Evolutionary conservation across 108 stramenopile species (phyloP).

Genomic region (Mediolabrus comicus): DNA sequence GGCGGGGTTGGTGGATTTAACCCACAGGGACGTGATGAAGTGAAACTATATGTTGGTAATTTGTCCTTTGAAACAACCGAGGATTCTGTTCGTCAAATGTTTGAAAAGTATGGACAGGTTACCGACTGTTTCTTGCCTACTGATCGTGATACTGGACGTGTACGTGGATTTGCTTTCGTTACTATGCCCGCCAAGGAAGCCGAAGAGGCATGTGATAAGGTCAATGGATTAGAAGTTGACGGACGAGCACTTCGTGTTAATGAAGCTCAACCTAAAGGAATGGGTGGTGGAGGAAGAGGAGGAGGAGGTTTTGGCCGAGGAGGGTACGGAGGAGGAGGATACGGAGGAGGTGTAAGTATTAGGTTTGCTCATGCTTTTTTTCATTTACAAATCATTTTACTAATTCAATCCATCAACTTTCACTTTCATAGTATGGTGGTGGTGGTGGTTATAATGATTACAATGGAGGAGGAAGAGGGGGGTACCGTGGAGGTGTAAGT

Average conservation of each 20-base stretch:
- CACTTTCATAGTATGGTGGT: not conserved
- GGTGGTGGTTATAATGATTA: not conserved
- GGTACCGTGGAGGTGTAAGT: slow-evolving; percentile 10
- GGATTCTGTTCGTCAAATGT: slow-evolving; percentile 41
- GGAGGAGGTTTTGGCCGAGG: not conserved
- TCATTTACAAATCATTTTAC: not conserved
- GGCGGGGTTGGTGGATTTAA: slow-evolving; percentile 74
- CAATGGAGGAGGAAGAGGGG: not conserved
- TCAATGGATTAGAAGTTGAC: slow-evolving; percentile 55
- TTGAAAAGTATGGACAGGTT: slow-evolving; percentile 55
- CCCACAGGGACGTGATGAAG: slow-evolving; percentile 65
- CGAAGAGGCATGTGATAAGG: slow-evolving; percentile 40
- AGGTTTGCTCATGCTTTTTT: slow-evolving; percentile 9
- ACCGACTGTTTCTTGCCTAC: slow-evolving; percentile 57
- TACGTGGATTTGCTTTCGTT: slow-evolving; percentile 74
- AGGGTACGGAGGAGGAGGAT: slow-evolving; percentile 10
- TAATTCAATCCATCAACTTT: not conserved
- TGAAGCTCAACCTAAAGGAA: slow-evolving; percentile 86
- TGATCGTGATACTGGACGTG: slow-evolving; percentile 46
- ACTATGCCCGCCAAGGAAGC: slow-evolving; percentile 64
- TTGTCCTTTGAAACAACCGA: slow-evolving; percentile 62
- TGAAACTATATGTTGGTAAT: slow-evolving; percentile 74
- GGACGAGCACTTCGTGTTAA: slow-evolving; percentile 57
- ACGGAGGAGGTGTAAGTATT: slow-evolving; percentile 1
- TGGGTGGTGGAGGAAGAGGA: slow-evolving; percentile 23